These are phyloP conservation scores for Stagonosporopsis vannaccii DNA, from an alignment of 2,329 filamentous ascomycete species.

Conservation along the genomic window DNA sequence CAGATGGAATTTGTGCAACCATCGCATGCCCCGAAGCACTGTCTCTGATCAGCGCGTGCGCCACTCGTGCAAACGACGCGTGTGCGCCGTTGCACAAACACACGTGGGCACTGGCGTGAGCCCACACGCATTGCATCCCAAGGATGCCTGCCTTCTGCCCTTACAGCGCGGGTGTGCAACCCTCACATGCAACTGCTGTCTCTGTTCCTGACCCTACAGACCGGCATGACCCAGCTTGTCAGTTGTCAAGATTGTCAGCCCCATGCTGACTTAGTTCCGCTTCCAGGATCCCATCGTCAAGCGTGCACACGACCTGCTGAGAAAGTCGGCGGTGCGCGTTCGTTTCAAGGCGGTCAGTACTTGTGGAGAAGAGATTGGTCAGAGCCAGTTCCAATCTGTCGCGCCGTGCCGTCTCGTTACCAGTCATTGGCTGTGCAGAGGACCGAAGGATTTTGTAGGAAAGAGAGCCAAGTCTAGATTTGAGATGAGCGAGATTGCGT, in stretches of 20 bases:
- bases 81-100: constrained; percentile 1
- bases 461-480: constrained; percentile 12
- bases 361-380: not conserved
- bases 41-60: constrained; percentile 2
- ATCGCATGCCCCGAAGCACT: constrained; percentile 1
- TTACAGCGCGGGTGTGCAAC: constrained; percentile 13
- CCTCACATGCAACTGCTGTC: not conserved
- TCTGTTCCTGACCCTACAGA: constrained; percentile 4
- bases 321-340: constrained; percentile 1
- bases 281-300: constrained; percentile 16
- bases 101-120: constrained; percentile 3
- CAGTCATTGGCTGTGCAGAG: constrained; percentile 8
- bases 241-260: constrained; percentile 8
- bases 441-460: constrained; percentile 3
- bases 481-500: constrained; percentile 12
- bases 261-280: not conserved
- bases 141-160: not conserved
- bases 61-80: constrained; percentile 4
- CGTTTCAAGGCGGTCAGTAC: not conserved
- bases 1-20: constrained; percentile 9
- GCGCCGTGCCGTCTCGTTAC: constrained; percentile 19
- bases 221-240: constrained; percentile 21
- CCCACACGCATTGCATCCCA: not conserved
- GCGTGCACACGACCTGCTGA: constrained; percentile 3
- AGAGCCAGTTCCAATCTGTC: constrained; percentile 1